Conservation (phyloP, 176 grass and related monocot genomes). For the Triticum dicoccoides region DNA sequence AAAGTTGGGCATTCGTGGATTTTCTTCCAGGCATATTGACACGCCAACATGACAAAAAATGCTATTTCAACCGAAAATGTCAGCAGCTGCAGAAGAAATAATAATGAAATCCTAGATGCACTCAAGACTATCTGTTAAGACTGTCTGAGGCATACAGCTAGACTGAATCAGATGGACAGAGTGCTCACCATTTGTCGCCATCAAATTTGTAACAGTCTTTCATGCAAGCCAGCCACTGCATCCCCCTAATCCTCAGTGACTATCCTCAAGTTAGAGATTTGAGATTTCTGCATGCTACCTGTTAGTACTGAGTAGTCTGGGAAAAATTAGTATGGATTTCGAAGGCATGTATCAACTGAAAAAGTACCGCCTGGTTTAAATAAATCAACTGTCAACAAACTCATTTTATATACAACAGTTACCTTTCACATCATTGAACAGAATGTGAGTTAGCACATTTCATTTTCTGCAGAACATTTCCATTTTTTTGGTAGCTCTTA, state of each 20-base stretch:
- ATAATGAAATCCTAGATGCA: constrained; percentile 27
- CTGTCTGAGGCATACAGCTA: constrained; percentile 2
- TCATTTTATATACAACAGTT: constrained; percentile 66
- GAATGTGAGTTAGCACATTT: constrained; percentile 57
- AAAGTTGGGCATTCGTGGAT: background rate
- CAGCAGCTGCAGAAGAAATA: constrained; percentile 10
- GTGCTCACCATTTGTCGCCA: constrained; percentile 30
- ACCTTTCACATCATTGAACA: constrained; percentile 62
- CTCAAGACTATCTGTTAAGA: constrained; percentile 9
- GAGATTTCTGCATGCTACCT: constrained; percentile 46
- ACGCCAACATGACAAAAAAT: background rate
- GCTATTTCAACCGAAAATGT: background rate
- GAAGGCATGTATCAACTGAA: constrained; percentile 8
- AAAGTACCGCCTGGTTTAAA: constrained; percentile 24
- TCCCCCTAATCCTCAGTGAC: constrained; percentile 24
- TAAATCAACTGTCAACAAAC: constrained; percentile 28
- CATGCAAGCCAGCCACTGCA: constrained; percentile 22
- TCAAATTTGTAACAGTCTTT: constrained; percentile 27
- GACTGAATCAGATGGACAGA: constrained; percentile 1
- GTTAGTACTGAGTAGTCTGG: constrained; percentile 45
- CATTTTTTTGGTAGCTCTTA: constrained; percentile 51
- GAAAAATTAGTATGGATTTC: constrained; percentile 45
- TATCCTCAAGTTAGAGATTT: constrained; percentile 21
- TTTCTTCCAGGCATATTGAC: constrained; percentile 1
- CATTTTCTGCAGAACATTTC: constrained; percentile 44